Evolutionary conservation across 805 yeast genomes (phyloP).

Genomic region (Komagataella ulmi): DNA sequence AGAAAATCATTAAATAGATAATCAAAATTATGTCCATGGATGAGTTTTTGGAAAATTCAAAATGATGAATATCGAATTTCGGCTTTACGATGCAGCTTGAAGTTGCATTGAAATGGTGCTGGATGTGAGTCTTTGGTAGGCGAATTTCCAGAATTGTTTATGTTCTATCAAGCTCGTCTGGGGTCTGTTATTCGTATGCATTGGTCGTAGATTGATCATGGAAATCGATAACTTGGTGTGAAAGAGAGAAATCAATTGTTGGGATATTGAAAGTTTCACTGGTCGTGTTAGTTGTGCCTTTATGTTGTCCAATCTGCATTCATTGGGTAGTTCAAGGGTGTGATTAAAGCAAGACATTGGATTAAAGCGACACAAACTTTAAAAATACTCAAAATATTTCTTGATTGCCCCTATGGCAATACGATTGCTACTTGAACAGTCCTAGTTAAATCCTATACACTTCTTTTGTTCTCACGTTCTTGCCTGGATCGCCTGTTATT

Average conservation of each 20-base stretch:
- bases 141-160: too few relatives aligned
- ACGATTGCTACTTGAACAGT: too few relatives aligned
- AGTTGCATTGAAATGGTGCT: background rate
- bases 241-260: background rate
- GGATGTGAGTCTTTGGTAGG: background rate
- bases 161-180: background rate
- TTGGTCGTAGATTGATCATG: background rate
- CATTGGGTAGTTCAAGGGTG: background rate
- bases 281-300: background rate
- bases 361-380: background rate
- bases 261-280: background rate
- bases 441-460: too few relatives aligned
- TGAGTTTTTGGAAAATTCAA: background rate
- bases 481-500: too few relatives aligned
- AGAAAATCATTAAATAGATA: background rate
- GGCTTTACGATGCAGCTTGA: background rate
- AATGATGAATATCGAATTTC: background rate
- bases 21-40: background rate
- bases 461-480: too few relatives aligned
- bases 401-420: too few relatives aligned
- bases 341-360: background rate
- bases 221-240: background rate
- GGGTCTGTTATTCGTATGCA: background rate
- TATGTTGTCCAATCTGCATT: background rate
- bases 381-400: too few relatives aligned